Evolutionary conservation across 2,329 filamentous ascomycete species (phyloP).

Genomic region (Mycosphaerella sp.): DNA sequence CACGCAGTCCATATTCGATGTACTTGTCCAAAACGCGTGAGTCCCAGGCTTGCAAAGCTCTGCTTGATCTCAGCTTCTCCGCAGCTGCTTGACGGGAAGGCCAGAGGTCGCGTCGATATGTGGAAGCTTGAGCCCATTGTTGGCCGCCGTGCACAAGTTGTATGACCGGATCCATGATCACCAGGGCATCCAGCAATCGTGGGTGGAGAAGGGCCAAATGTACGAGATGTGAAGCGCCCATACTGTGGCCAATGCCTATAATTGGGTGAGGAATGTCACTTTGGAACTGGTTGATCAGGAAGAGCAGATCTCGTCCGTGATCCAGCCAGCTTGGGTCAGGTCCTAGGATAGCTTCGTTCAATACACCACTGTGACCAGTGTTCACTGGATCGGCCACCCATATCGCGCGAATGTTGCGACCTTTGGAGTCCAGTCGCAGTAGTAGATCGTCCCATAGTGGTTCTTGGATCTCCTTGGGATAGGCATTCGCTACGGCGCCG

Average conservation of each 20-base stretch:
- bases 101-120: slow-evolving; percentile 72
- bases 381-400: slow-evolving; percentile 86
- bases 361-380: slow-evolving; percentile 67
- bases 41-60: slow-evolving; percentile 79
- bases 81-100: slow-evolving; percentile 61
- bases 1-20: slow-evolving; percentile 40
- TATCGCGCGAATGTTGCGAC: slow-evolving; percentile 67
- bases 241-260: slow-evolving; percentile 82
- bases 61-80: slow-evolving; percentile 28
- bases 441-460: slow-evolving; percentile 63
- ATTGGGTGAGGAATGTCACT: slow-evolving; percentile 71
- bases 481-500: slow-evolving; percentile 80
- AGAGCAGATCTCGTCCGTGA: slow-evolving; percentile 74
- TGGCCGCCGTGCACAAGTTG: slow-evolving; percentile 41
- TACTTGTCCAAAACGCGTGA: slow-evolving; percentile 66
- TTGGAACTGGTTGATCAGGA: slow-evolving; percentile 77
- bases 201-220: slow-evolving; percentile 72
- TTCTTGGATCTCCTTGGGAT: slow-evolving; percentile 61
- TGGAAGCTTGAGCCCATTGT: slow-evolving; percentile 47
- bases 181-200: slow-evolving; percentile 63
- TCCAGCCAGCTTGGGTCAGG: slow-evolving; percentile 86
- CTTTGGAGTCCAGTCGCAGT: slow-evolving; percentile 57
- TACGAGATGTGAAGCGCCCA: slow-evolving; percentile 53
- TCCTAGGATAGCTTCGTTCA: slow-evolving; percentile 69
- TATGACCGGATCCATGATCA: slow-evolving; percentile 81